Base-by-base conservation (phyloP, 116 monocot species). In the Posidonia oceanica region DNA sequence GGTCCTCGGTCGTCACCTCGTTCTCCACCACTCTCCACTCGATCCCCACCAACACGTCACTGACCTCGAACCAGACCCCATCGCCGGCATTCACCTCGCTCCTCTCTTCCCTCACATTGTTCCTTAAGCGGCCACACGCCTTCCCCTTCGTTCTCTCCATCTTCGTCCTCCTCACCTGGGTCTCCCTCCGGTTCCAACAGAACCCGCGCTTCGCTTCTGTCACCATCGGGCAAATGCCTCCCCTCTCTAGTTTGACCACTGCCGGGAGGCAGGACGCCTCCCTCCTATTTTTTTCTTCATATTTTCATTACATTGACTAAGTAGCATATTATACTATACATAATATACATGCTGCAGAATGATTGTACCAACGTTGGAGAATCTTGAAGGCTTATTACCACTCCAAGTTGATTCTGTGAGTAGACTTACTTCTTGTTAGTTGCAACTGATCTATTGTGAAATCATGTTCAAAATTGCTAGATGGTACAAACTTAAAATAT, bases 151-250 rank as follows among this genome's bases (percentile, higher is more conserved):
- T 89, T 56, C 83, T 96, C 75, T 87, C 81, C 41, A 38, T 85
- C 69, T 91, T 96, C 75, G 72, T 96, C 71, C 80, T 96, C 81
- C 92, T 91, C 82, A 97, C 96, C 53, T 97, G 96, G 96, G 74
- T 97, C 73, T 89, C 83, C 61, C 91, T 97, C 75, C 81, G 91
- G 14, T 73, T 91, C 78, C 81, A 85, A 51, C 77, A 60, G 20
- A 2, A 52, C 67, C 83, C 13, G 21, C 59, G 40, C 10, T 59
- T 52, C 68, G 52, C 38, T 15, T 39, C 61, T 23, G 36, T 15
- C 3, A 48, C 71, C 16, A 13, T 67, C 12, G 10, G 44, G 6
- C 44, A 13, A 3, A 11, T 21, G n/a, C 22, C 20, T 22, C 8
- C 41, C 7, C n/a, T 29, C 7, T 3, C 59, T 15, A 13, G n/a